Percentiles rank a stretch among this genome's conserved stretches.
Conservation (phyloP, 768 basidiomycete genomes). For the Filobasidium floriforme region DNA sequence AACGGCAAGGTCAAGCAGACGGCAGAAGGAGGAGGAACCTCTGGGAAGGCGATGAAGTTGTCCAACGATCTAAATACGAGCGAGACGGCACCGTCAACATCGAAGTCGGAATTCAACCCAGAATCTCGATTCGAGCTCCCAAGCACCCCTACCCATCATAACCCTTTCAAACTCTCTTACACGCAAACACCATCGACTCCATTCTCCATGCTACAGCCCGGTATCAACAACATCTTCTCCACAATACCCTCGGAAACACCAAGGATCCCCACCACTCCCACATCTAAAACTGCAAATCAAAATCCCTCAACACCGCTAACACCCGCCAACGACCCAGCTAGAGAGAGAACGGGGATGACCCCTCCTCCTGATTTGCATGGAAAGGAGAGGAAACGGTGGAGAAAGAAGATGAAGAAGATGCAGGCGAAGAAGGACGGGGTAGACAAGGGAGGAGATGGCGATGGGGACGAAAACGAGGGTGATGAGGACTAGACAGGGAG, state of each 20-base stretch:
- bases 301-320: not conserved
- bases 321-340: not conserved
- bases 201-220: not conserved
- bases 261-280: not conserved
- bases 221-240: not conserved
- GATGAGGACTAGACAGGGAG: too few species aligned
- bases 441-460: not conserved
- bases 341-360: not conserved
- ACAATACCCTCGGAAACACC: not conserved
- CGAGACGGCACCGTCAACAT: not conserved
- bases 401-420: conserved; percentile 2
- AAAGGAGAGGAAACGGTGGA: conserved; percentile 2
- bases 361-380: not conserved
- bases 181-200: not conserved
- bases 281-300: not conserved
- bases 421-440: not conserved
- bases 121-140: not conserved
- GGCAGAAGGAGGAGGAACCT: too few species aligned
- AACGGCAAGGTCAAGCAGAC: not conserved
- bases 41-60: too few species aligned
- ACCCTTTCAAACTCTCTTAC: not conserved
- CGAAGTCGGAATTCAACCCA: not conserved
- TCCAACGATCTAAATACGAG: not conserved
- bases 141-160: not conserved
- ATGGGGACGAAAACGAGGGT: too few species aligned